Percentiles rank a stretch among this genome's conserved stretches.
Conservation (phyloP, 305 asterid species). For the Fraxinus baroniana region DNA sequence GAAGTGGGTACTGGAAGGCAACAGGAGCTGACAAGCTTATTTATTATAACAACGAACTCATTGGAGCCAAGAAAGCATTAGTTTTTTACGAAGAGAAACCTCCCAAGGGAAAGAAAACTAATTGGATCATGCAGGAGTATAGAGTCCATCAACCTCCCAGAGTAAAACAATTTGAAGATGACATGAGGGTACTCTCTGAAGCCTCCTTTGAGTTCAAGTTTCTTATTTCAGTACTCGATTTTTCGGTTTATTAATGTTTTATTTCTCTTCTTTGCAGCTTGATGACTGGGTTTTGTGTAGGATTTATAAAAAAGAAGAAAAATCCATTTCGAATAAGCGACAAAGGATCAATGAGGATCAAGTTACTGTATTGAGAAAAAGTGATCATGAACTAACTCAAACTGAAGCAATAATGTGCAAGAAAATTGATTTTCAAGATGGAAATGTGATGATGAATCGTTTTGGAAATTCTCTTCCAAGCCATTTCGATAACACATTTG, state of each 20-base stretch:
- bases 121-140: constrained; percentile 45
- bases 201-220: neutral
- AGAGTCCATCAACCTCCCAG: constrained; percentile 13
- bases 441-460: neutral
- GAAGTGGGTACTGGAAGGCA: constrained; percentile 42
- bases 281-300: constrained; percentile 41
- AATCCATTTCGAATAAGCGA: neutral
- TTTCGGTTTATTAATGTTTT: neutral
- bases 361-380: neutral
- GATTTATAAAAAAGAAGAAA: constrained; percentile 31
- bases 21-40: constrained; percentile 36
- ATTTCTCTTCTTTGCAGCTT: constrained; percentile 25
- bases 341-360: neutral
- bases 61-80: constrained; percentile 34
- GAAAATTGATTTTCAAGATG: neutral
- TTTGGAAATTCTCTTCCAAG: neutral
- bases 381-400: neutral
- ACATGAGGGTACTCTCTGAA: constrained; percentile 31
- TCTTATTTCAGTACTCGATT: neutral
- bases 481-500: neutral
- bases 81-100: constrained; percentile 40
- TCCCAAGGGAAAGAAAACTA: constrained; percentile 25
- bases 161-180: neutral
- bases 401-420: neutral
- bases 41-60: neutral